Evolutionary conservation across 1,284 basidiomycete species (phyloP), one percentile per base, ranked within the genome.

Genomic region (Pisolithus thermaeus): DNA sequence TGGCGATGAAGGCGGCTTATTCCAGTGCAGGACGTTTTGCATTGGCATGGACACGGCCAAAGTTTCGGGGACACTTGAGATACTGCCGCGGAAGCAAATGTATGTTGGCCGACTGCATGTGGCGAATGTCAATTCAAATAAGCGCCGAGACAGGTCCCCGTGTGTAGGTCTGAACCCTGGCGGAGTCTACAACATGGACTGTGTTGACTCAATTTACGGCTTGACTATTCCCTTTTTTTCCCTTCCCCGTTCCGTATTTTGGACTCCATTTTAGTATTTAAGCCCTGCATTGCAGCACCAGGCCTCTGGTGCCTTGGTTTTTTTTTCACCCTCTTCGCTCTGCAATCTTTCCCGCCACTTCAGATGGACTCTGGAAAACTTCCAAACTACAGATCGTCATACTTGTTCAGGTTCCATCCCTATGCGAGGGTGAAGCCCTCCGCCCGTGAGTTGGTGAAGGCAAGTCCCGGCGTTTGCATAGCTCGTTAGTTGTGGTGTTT

Each of bases 31-130:
- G 44, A 32, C 3, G 28, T 3, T 18, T 46, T 46, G 44, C 44
- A 40, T 35, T 14, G 32, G 42, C 23, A 28, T 16, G 40, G 14
- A 7, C 4, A 14, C 16, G 42, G 6, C 11, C 38, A 22, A 8
- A 14, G 18, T 7, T n/a, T 7, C 23, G 28, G 8, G 18, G 28
- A 36, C 32, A 2, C 9, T 3, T 28, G 11, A 22, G 6, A 22
- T 35, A n/a, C 16, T 49, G 25, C 48, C 40, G 30, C 41, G 48
- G 48, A 49, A 49, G 32, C 48, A 49, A 37, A 28, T 25, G 22
- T 46, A 23, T 35, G 30, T 49, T 18, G 20, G 5, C 28, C 18
- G 8, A 16, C 4, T 8, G 28, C 42, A 18, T 43, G 44, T 9
- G 18, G 16, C 22, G 27, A 48, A 28, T 30, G 36, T 40, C 20